phyloP scores from a whole-genome alignment of 257 asterid genomes.

The Henckelia pumila region DNA sequence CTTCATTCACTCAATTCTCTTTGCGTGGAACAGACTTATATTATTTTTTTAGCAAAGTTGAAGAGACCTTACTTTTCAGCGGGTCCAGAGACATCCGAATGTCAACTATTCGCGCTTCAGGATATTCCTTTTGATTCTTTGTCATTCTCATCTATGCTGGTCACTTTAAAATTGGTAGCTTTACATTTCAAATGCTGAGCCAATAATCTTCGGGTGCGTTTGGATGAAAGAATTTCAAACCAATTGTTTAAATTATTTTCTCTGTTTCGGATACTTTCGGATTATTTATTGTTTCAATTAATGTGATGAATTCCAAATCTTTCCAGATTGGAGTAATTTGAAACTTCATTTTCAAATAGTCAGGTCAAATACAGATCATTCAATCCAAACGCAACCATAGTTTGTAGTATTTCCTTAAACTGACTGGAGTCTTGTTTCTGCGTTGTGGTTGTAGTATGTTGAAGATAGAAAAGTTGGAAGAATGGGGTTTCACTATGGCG shows the following conservation, averaged over 20 bases:
- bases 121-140: slow-evolving; percentile 88
- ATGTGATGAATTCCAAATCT: too few species aligned
- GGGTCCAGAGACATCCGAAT: slow-evolving; percentile 89
- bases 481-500: slow-evolving; percentile 83
- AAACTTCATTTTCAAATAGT: not conserved
- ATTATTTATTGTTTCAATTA: too few species aligned
- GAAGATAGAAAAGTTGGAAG: slow-evolving; percentile 73
- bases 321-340: not conserved
- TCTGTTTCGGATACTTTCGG: not conserved
- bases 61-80: slow-evolving; percentile 79
- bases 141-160: slow-evolving; percentile 92
- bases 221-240: not conserved
- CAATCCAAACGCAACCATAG: not conserved
- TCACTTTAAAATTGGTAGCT: slow-evolving; percentile 74
- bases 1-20: slow-evolving; percentile 11
- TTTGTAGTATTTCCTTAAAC: slow-evolving; percentile 4
- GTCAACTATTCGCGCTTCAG: slow-evolving; percentile 64
- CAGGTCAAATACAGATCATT: not conserved
- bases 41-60: slow-evolving; percentile 86
- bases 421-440: slow-evolving; percentile 2
- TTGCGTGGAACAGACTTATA: slow-evolving; percentile 64
- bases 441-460: slow-evolving; percentile 47
- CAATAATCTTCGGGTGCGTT: slow-evolving; percentile 1
- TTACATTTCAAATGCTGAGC: slow-evolving; percentile 9
- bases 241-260: not conserved